phyloP scores from a whole-genome alignment of 257 asterid species.

The Solanum pimpinellifolium region DNA sequence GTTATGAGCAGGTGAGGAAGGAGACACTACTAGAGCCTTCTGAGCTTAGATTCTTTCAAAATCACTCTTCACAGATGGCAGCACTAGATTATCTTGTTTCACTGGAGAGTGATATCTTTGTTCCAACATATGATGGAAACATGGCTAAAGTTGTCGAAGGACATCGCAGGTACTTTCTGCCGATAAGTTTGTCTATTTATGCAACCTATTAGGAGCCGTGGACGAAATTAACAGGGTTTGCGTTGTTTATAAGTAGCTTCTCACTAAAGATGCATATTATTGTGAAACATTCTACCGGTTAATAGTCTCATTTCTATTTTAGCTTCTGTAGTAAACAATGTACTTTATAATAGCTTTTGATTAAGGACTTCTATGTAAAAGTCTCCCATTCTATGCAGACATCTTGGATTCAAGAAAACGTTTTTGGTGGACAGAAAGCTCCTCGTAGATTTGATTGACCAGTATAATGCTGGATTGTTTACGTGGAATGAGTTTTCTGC shows the following conservation, averaged over 20 bases:
- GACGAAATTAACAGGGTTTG: neutral
- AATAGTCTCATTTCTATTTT: neutral
- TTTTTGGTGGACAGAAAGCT: conserved; percentile 61
- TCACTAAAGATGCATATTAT: neutral
- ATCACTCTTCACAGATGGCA: conserved; percentile 98
- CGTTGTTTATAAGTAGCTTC: neutral
- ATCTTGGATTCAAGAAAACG: conserved; percentile 81
- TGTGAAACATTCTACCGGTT: neutral
- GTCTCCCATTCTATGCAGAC: conserved; percentile 31
- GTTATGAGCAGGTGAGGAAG: conserved; percentile 61
- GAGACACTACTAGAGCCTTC: conserved; percentile 77
- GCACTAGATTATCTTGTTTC: conserved; percentile 97
- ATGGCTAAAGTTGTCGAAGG: conserved; percentile 99
- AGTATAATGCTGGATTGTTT: conserved; percentile 40
- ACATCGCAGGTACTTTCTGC: conserved; percentile 68
- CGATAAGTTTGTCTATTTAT: neutral
- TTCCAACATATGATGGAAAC: conserved; percentile 95
- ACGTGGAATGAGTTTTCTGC: conserved; percentile 83
- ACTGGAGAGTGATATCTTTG: conserved; percentile 83
- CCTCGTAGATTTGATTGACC: conserved; percentile 66
- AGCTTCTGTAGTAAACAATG: neutral
- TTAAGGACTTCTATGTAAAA: neutral
- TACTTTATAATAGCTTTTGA: neutral
- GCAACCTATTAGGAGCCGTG: neutral
- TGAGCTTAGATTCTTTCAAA: conserved; percentile 76